phyloP scores from a whole-genome alignment of 805 yeast species.

The Ogataea allantospora region DNA sequence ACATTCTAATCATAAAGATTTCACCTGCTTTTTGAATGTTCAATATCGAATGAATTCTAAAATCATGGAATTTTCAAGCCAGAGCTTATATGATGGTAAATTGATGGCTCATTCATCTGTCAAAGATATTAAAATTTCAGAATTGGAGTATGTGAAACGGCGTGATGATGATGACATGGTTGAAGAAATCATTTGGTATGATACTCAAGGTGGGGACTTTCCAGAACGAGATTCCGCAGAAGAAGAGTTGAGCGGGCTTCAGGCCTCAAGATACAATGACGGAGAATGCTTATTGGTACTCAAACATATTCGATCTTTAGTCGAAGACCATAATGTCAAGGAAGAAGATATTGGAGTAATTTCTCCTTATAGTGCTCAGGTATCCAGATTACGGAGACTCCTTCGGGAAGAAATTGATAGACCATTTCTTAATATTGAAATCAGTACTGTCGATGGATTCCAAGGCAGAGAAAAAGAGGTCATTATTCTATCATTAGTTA shows the following conservation, averaged over 20 bases:
- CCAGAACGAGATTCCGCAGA: slow-evolving; percentile 53
- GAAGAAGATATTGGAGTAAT: slow-evolving; percentile 73
- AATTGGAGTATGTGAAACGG: slow-evolving; percentile 41
- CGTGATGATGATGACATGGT: slow-evolving; percentile 51
- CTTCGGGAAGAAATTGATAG: slow-evolving; percentile 33
- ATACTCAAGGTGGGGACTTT: slow-evolving; percentile 87
- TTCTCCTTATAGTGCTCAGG: slow-evolving; percentile 91
- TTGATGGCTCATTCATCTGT: slow-evolving; percentile 65
- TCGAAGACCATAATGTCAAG: slow-evolving; percentile 47
- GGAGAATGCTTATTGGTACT: slow-evolving; percentile 67
- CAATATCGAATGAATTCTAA: slow-evolving; percentile 86
- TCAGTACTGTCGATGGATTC: slow-evolving; percentile 92
- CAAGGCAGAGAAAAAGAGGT: slow-evolving; percentile 95
- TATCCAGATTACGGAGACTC: slow-evolving; percentile 51
- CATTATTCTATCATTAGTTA: slow-evolving; percentile 73
- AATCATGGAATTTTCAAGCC: slow-evolving; percentile 79
- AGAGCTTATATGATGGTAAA: slow-evolving; percentile 58
- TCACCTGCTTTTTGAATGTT: slow-evolving; percentile 58
- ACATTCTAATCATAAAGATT: slow-evolving; percentile 43
- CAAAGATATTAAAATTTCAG: slow-evolving; percentile 47
- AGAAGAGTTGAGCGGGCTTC: slow-evolving; percentile 14
- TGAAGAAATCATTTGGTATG: slow-evolving; percentile 73
- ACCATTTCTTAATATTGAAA: slow-evolving; percentile 53
- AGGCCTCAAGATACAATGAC: slow-evolving; percentile 69
- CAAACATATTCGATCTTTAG: slow-evolving; percentile 52